These are phyloP conservation scores for Colletotrichum nymphaeae DNA, from an alignment of 2,329 filamentous ascomycete species.

Conservation along the genomic window DNA sequence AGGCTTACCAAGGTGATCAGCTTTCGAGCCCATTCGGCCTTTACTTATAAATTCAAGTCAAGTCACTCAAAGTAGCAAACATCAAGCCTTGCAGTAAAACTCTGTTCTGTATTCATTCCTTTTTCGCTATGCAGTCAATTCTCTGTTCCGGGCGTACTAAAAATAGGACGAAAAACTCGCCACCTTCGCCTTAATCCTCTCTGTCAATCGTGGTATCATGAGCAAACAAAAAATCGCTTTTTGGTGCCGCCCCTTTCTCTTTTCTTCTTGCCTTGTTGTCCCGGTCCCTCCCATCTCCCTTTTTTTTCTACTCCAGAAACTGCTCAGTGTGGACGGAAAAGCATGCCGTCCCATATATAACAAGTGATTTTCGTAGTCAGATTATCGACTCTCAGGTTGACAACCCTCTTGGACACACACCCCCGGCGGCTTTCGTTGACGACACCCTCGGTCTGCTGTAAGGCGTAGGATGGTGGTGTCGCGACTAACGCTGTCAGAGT, in stretches of 20 bases:
- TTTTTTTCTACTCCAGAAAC: not conserved
- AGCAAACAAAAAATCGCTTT: slow-evolving; percentile 33
- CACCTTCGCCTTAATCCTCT: not conserved
- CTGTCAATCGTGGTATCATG: slow-evolving; percentile 32
- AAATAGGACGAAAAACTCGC: not conserved
- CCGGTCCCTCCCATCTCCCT: not conserved
- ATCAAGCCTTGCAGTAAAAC: not conserved
- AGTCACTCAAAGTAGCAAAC: not conserved
- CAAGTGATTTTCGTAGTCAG: not conserved
- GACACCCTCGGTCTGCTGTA: not conserved
- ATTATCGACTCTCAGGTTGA: not conserved
- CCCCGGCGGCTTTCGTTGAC: not conserved
- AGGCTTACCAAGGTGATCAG: too few species aligned
- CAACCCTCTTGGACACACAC: not conserved
- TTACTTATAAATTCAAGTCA: too few species aligned
- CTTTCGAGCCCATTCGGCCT: too few species aligned
- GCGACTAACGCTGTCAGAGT: not conserved
- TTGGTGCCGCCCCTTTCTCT: slow-evolving; percentile 28
- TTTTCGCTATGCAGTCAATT: slow-evolving; percentile 6
- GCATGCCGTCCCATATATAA: slow-evolving; percentile 4
- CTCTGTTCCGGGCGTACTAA: not conserved
- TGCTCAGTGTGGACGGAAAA: not conserved
- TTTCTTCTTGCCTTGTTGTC: not conserved
- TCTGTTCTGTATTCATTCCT: not conserved
- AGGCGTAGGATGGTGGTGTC: not conserved